Conservation (phyloP, 2,329 filamentous ascomycete genomes). For the Botrytis sinoallii region DNA sequence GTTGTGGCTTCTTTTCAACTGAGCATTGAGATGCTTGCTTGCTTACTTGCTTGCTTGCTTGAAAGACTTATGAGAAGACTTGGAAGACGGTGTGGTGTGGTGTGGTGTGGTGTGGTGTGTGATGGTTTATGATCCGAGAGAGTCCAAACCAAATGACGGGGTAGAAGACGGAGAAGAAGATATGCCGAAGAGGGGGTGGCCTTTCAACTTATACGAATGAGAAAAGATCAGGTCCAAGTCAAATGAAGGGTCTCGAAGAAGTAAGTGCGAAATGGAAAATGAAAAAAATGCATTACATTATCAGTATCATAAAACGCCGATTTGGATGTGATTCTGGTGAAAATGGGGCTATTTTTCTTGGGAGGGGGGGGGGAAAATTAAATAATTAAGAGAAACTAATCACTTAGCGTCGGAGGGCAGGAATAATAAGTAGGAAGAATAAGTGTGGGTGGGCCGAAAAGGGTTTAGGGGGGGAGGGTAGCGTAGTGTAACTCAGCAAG, state of each 20-base stretch:
- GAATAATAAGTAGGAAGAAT: background rate
- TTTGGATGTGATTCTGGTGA: background rate
- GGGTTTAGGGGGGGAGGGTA: background rate
- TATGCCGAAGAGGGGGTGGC: conserved; percentile 29
- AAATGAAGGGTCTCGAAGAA: background rate
- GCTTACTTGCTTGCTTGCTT: background rate
- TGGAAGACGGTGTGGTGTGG: background rate
- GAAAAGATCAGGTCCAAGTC: background rate
- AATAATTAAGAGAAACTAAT: background rate
- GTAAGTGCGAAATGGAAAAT: background rate
- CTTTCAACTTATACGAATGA: conserved; percentile 27
- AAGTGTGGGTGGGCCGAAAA: background rate
- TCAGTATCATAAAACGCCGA: background rate
- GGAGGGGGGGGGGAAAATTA: background rate
- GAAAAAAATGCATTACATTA: background rate
- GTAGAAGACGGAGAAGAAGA: conserved; percentile 28
- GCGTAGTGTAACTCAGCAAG: background rate
- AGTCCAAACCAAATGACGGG: conserved; percentile 20
- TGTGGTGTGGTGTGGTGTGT: too few species aligned
- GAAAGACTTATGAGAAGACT: background rate
- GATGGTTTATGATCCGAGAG: background rate
- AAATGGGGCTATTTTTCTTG: background rate
- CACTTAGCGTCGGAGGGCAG: background rate
- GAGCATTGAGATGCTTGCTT: background rate
- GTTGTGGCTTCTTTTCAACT: background rate